Percentiles rank a stretch among this genome's conserved stretches.
phyloP scores from a whole-genome alignment of 2,329 filamentous ascomycete species.

The Septoria linicola region DNA sequence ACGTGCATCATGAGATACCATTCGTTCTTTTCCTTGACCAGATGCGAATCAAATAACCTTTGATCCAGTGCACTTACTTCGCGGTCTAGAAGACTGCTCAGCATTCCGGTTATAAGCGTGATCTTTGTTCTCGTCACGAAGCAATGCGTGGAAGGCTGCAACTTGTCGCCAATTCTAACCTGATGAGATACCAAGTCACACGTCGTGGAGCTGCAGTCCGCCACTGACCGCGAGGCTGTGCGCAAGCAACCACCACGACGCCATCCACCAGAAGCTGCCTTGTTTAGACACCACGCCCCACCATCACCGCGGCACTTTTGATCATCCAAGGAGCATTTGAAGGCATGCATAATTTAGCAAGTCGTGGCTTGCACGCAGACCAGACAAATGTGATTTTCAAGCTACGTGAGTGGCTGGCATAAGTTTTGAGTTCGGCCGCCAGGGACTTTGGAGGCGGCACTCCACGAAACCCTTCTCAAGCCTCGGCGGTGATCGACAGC shows the following conservation, averaged over 20 bases:
- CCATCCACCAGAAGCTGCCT: too few relatives aligned
- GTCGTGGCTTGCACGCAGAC: background rate
- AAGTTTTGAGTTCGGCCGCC: background rate
- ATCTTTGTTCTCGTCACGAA: too few relatives aligned
- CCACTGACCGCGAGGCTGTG: too few relatives aligned
- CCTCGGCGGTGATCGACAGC: background rate
- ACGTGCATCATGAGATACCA: conserved; percentile 24
- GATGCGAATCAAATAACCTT: background rate
- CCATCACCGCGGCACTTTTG: background rate
- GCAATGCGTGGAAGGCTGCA: too few relatives aligned
- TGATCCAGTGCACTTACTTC: background rate
- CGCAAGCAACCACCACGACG: too few relatives aligned
- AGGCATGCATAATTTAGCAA: background rate
- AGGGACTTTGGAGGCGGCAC: background rate
- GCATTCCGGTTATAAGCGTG: background rate
- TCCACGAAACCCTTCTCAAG: background rate
- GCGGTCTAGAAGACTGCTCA: background rate
- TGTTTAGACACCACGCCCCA: too few relatives aligned
- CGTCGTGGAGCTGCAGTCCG: too few relatives aligned
- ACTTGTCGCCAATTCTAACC: too few relatives aligned
- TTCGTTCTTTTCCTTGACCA: background rate
- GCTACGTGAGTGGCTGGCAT: background rate
- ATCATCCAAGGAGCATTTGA: background rate
- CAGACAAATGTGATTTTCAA: background rate
- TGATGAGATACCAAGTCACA: too few relatives aligned